Percentiles rank a stretch among this genome's conserved stretches.
Conservation (phyloP, 228 moss, liverwort and hornwort species). For the Sphagnum magellanicum region DNA sequence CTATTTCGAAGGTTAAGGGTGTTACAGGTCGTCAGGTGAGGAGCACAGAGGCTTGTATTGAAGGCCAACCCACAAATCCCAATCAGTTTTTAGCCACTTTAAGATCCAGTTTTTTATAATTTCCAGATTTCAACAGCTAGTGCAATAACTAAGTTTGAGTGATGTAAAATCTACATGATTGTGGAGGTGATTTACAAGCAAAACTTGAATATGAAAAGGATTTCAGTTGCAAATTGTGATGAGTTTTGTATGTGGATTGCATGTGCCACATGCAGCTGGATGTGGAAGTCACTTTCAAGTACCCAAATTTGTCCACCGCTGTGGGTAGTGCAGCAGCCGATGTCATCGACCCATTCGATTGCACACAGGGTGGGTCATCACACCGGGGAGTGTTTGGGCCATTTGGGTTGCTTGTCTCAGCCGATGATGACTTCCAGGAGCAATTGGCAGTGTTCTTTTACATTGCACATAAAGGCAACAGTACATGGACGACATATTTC, state of each 20-base stretch:
- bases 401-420: constrained; percentile 13
- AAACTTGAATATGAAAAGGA: background rate
- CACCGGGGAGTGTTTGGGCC: constrained; percentile 11
- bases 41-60: no score
- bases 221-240: background rate
- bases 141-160: no score
- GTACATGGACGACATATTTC: constrained; percentile 18
- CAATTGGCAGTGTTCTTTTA: constrained; percentile 22
- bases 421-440: constrained; percentile 19
- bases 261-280: constrained; percentile 17
- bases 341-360: constrained; percentile 3
- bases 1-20: constrained; percentile 10
- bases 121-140: background rate
- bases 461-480: constrained; percentile 13
- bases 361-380: constrained; percentile 22
- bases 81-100: background rate
- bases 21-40: constrained; percentile 18
- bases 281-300: constrained; percentile 14
- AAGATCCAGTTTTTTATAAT: no score
- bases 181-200: background rate
- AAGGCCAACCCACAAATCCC: background rate
- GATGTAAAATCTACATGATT: constrained; percentile 15
- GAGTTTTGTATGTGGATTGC: background rate
- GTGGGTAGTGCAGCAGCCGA: constrained; percentile 17
- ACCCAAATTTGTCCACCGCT: constrained; percentile 6